Conservation (phyloP, 805 yeast species). For the Ogataea methylovora region DNA sequence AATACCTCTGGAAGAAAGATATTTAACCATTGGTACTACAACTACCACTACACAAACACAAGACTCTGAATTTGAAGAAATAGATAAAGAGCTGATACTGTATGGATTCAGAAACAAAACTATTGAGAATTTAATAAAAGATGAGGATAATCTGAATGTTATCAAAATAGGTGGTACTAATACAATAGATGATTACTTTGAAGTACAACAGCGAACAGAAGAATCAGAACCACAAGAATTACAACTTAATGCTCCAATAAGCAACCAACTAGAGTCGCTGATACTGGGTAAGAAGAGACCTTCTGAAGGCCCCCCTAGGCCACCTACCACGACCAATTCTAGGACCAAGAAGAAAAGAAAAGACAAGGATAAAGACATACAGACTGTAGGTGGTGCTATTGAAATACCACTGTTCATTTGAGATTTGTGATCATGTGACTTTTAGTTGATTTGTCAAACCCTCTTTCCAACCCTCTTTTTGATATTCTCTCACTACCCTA, state of each 20-base stretch:
- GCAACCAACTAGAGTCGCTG: conserved; percentile 1
- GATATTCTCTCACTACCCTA: no score
- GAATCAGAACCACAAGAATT: neutral
- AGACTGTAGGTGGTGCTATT: conserved; percentile 35
- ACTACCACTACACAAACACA: no score
- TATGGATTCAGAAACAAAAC: conserved; percentile 19
- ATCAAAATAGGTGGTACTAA: conserved; percentile 20
- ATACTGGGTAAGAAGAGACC: neutral
- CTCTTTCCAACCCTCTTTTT: no score
- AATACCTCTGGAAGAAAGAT: conserved; percentile 14
- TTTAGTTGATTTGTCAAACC: no score
- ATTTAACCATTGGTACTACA: neutral
- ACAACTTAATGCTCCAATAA: neutral
- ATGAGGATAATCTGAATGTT: conserved; percentile 24
- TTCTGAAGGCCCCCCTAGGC: no score
- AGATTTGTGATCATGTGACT: no score
- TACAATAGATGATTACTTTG: conserved; percentile 22
- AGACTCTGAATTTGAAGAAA: neutral
- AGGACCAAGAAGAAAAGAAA: neutral
- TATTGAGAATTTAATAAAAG: conserved; percentile 23
- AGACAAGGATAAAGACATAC: conserved; percentile 5
- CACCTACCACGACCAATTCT: neutral
- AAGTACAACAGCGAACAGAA: no score
- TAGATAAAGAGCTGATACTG: neutral
- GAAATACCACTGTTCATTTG: conserved; percentile 37